phyloP scores from a whole-genome alignment of 2,329 filamentous ascomycete species.

The Paecilomyces sp. region DNA sequence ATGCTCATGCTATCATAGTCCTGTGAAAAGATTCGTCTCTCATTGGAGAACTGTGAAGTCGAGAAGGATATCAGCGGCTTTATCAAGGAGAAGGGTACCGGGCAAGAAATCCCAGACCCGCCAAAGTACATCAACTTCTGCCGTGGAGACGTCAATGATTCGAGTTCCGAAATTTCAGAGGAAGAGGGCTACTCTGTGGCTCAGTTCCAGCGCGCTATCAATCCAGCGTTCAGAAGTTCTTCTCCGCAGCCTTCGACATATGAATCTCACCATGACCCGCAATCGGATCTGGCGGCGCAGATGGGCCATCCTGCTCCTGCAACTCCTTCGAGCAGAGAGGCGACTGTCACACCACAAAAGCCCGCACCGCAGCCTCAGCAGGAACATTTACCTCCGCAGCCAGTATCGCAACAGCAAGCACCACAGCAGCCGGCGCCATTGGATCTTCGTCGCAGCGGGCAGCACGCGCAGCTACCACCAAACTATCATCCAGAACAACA shows the following conservation, averaged over 20 bases:
- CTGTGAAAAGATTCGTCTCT: conserved; percentile 91
- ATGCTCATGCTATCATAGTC: conserved; percentile 41
- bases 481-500: conserved; percentile 53
- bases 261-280: conserved; percentile 84
- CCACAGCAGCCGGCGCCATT: conserved; percentile 28
- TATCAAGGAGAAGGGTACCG: conserved; percentile 82
- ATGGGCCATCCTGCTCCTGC: conserved; percentile 53
- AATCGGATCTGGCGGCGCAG: conserved; percentile 64
- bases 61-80: conserved; percentile 88
- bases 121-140: conserved; percentile 99
- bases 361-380: conserved; percentile 12
- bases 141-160: conserved; percentile 69
- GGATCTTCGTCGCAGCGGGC: conserved; percentile 31
- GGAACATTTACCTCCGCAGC: conserved; percentile 4
- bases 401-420: conserved; percentile 14
- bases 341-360: conserved; percentile 33
- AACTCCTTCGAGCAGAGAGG: conserved; percentile 44
- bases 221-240: conserved; percentile 90
- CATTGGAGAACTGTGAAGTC: conserved; percentile 91
- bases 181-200: conserved; percentile 95
- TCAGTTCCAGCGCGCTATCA: conserved; percentile 91
- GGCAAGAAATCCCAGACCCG: conserved; percentile 93
- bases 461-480: conserved; percentile 26
- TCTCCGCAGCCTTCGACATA: conserved; percentile 92
- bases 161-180: conserved; percentile 73